These are phyloP conservation scores for Sicyos baderoa DNA, from an alignment of 306 rosid species.

Conservation along the genomic window DNA sequence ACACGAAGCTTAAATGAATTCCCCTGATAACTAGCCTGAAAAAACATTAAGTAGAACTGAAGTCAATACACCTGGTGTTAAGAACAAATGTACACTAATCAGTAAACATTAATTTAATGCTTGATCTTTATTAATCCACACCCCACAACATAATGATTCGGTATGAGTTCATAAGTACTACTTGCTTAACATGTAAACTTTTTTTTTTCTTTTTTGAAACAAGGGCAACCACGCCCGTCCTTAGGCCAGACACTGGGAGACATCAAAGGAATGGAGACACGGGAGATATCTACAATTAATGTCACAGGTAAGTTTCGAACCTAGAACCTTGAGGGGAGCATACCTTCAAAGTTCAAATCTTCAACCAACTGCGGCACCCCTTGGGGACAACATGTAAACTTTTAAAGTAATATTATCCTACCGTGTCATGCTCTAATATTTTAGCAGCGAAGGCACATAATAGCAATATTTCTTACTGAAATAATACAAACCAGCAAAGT, in stretches of 20 bases:
- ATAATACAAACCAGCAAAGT: background rate
- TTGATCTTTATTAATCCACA: background rate
- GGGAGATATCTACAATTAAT: too few relatives aligned
- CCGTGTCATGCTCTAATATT: background rate
- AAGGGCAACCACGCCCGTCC: too few relatives aligned
- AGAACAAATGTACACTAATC: background rate
- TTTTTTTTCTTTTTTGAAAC: too few relatives aligned
- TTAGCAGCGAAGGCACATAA: background rate
- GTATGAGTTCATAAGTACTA: conserved; percentile 1
- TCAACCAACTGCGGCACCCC: too few relatives aligned
- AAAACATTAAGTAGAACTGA: conserved; percentile 1
- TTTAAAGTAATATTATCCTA: background rate
- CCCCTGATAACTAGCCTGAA: conserved; percentile 67
- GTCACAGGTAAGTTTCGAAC: too few relatives aligned
- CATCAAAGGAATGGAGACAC: too few relatives aligned
- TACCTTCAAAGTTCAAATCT: too few relatives aligned
- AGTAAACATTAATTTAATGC: background rate
- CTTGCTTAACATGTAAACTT: background rate
- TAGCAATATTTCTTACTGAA: background rate
- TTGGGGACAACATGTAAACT: too few relatives aligned
- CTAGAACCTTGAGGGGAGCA: too few relatives aligned
- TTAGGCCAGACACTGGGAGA: too few relatives aligned
- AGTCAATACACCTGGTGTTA: background rate
- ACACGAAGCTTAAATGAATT: conserved; percentile 75
- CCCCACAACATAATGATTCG: background rate